phyloP scores from a whole-genome alignment of 2,329 filamentous ascomycete genomes.

The Hymenoscyphus fraxineus region DNA sequence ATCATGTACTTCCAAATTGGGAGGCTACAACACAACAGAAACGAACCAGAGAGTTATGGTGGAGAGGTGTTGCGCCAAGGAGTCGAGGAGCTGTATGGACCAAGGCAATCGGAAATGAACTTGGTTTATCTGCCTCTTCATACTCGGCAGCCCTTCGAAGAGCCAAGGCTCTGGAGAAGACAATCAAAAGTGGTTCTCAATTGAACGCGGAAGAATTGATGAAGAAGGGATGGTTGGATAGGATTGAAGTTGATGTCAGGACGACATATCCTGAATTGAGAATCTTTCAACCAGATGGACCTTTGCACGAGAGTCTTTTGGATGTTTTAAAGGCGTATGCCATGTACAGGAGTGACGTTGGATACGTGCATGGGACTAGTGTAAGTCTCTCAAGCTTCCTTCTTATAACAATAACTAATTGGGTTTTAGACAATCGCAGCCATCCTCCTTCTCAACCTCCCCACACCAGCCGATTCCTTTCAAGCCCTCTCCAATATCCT shows the following conservation, averaged over 20 bases:
- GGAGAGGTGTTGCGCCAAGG: constrained; percentile 71
- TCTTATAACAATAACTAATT: neutral
- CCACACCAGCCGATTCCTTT: constrained; percentile 61
- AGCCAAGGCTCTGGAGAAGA: constrained; percentile 56
- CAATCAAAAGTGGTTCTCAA: constrained; percentile 31
- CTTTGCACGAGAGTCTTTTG: constrained; percentile 63
- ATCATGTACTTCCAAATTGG: constrained; percentile 74
- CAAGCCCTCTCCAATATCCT: constrained; percentile 71
- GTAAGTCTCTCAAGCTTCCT: constrained; percentile 46
- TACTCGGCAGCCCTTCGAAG: constrained; percentile 68
- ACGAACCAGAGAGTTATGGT: constrained; percentile 73
- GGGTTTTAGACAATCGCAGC: constrained; percentile 62
- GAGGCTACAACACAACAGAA: constrained; percentile 64
- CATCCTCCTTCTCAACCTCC: constrained; percentile 68
- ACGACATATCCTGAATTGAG: constrained; percentile 67
- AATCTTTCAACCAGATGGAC: constrained; percentile 55
- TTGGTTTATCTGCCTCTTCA: constrained; percentile 52
- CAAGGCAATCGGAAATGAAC: constrained; percentile 35
- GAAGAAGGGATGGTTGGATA: constrained; percentile 57
- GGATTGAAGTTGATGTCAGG: constrained; percentile 61
- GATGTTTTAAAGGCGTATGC: constrained; percentile 75
- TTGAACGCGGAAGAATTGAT: constrained; percentile 47
- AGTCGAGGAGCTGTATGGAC: constrained; percentile 46
- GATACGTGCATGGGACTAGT: constrained; percentile 71
- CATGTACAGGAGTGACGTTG: constrained; percentile 79